Evolutionary conservation across 2,329 filamentous ascomycete species (phyloP).

Genomic region (Monosporascus sp.): DNA sequence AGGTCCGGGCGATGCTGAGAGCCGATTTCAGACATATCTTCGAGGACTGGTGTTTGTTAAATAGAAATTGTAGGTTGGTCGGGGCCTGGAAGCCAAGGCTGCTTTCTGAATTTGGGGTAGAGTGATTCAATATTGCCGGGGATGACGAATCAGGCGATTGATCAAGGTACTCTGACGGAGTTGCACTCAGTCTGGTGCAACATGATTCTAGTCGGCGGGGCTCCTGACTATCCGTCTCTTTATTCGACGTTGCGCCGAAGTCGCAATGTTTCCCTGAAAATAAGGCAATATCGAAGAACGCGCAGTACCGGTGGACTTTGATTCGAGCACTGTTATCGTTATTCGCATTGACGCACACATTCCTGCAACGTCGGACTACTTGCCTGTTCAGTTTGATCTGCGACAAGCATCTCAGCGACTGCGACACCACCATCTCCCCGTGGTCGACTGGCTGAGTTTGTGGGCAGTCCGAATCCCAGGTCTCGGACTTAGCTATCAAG

Average conservation of each 20-base stretch:
- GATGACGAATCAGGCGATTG: slow-evolving; percentile 22
- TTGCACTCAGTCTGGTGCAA: slow-evolving; percentile 25
- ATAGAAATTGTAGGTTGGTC: slow-evolving; percentile 30
- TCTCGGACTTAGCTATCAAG: slow-evolving; percentile 30
- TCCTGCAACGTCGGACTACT: not conserved
- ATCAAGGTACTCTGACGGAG: slow-evolving; percentile 15
- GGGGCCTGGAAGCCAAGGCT: slow-evolving; percentile 11
- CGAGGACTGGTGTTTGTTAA: slow-evolving; percentile 40
- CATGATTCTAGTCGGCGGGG: slow-evolving; percentile 29
- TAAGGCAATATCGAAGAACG: slow-evolving; percentile 45
- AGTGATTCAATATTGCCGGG: slow-evolving; percentile 22
- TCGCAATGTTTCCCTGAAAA: slow-evolving; percentile 47
- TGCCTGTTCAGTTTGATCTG: slow-evolving; percentile 47
- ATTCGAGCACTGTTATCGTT: slow-evolving; percentile 37
- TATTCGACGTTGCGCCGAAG: slow-evolving; percentile 29
- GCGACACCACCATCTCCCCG: slow-evolving; percentile 35
- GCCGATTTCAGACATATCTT: slow-evolving; percentile 45
- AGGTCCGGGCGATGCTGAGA: slow-evolving; percentile 41
- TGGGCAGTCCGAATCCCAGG: slow-evolving; percentile 28
- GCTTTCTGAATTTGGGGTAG: slow-evolving; percentile 18
- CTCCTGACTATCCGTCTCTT: slow-evolving; percentile 19
- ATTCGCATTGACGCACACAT: slow-evolving; percentile 5
- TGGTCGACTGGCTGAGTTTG: slow-evolving; percentile 31
- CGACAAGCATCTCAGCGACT: slow-evolving; percentile 40
- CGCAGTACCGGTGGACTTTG: slow-evolving; percentile 46